These are phyloP conservation scores for Rhazya stricta DNA, from an alignment of 257 asterid genomes.

Conservation along the genomic window DNA sequence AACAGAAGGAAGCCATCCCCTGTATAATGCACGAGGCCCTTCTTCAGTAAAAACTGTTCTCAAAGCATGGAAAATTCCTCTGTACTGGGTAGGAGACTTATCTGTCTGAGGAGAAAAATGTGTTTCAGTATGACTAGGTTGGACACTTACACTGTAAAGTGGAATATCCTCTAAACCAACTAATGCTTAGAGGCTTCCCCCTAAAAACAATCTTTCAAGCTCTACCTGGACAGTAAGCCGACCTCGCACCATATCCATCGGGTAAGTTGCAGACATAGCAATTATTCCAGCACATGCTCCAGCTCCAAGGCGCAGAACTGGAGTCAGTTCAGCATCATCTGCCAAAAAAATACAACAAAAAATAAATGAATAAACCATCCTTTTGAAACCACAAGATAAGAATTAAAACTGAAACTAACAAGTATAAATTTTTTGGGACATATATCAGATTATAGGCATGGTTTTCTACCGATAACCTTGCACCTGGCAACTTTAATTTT, in stretches of 20 bases:
- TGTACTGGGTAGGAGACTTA: conserved; percentile 73
- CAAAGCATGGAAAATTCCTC: conserved; percentile 88
- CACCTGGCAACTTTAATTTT: background rate
- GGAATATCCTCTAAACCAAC: background rate
- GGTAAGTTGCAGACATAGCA: conserved; percentile 98
- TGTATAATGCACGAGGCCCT: conserved; percentile 86
- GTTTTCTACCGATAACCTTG: background rate
- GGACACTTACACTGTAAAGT: background rate
- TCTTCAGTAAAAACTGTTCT: conserved; percentile 84
- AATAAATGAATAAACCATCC: background rate
- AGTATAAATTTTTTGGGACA: background rate
- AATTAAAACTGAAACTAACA: background rate
- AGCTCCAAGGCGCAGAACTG: conserved; percentile 84
- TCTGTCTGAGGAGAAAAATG: conserved; percentile 56
- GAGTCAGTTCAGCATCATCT: conserved; percentile 86
- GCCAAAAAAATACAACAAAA: conserved; percentile 14
- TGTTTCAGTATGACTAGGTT: background rate
- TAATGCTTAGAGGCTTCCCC: background rate
- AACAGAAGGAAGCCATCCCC: conserved; percentile 98
- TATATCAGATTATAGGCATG: background rate
- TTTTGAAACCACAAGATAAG: background rate
- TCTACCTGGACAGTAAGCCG: conserved; percentile 87
- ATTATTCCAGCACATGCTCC: conserved; percentile 99
- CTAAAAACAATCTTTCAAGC: background rate
- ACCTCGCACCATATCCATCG: conserved; percentile 98